Base-by-base conservation (phyloP, 2,329 filamentous ascomycete species). In the Fusarium sp. region DNA sequence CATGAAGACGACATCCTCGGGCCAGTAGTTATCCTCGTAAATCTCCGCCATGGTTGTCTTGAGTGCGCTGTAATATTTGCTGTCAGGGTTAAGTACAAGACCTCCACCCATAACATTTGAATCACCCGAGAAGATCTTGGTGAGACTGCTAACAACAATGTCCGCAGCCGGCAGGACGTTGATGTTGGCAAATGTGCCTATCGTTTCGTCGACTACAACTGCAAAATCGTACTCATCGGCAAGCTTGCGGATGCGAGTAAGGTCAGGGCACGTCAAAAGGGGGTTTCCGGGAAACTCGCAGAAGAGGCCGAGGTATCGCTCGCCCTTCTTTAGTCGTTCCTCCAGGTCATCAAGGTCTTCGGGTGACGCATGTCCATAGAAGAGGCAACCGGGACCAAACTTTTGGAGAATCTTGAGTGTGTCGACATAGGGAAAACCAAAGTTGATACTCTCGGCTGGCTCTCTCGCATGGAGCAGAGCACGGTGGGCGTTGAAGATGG, bases 91-190 rank as follows among this genome's bases (percentile, higher is more conserved):
- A 46, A 90, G 77, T 56, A 90, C 87, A 46, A 85, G 81, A 69
- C 90, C 92, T 58, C 96, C 96, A 62, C 94, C 96, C 95, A 98
- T 98, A 71, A 99, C 96, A 79, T 99, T 98, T 79, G 93, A 96
- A 80, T 98, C 96, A 52, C 96, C 96, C 58, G 93, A 97, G 82
- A 99, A 99, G 56, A 98, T 91, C 80, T 99, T 99, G 50, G 96
- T 98, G 62, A 99, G 84, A 77, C 93, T 97, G 83, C 93, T 97
- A 59, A 97, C 95, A 7, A 98, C 93, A 18, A 98, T 86, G 79
- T 99, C 96, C 63, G 93, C 93, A 76, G 91, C 92, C 4, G 91
- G 93, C 7, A 99, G 86, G 6, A 99, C 93, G 77, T 98, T 93
- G 74, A 98, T 90, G 78, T 99, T 99, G 77, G 97, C 90, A 78